phyloP scores from a whole-genome alignment of 2,329 filamentous ascomycete genomes.

The Talaromyces sp. region DNA sequence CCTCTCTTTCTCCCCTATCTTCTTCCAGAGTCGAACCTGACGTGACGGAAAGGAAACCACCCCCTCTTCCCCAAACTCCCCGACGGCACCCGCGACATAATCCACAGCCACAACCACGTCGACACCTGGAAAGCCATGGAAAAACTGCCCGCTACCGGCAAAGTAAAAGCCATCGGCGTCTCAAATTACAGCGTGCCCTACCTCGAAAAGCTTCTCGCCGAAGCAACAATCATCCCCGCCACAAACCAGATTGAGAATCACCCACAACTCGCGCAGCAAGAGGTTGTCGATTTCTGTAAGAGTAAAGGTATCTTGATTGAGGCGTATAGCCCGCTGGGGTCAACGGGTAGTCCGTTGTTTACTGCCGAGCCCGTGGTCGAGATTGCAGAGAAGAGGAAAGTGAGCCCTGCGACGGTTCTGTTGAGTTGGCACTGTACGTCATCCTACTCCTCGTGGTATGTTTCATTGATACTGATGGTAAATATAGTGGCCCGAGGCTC shows the following conservation, averaged over 20 bases:
- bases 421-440: conserved; percentile 46
- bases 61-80: conserved; percentile 65
- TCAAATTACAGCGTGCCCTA: conserved; percentile 52
- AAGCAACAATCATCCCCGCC: conserved; percentile 47
- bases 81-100: conserved; percentile 72
- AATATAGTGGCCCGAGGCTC: conserved; percentile 37
- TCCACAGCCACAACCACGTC: conserved; percentile 63
- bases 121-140: conserved; percentile 53
- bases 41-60: conserved; percentile 31
- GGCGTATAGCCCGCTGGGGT: conserved; percentile 48
- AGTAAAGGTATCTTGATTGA: conserved; percentile 47
- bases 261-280: conserved; percentile 51
- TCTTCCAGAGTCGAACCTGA: conserved; percentile 47
- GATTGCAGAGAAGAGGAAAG: conserved; percentile 40
- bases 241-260: conserved; percentile 54
- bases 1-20: conserved; percentile 33
- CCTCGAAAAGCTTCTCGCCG: conserved; percentile 46
- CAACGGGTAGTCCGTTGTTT: conserved; percentile 44
- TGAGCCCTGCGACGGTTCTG: conserved; percentile 39
- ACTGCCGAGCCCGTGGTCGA: conserved; percentile 41
- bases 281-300: conserved; percentile 50
- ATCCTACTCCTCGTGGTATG: background rate
- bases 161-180: conserved; percentile 51
- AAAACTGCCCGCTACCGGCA: conserved; percentile 38
- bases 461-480: background rate